Evolutionary conservation across 192 early-diverging fungal species (phyloP), one percentile per base, ranked within the genome.

Genomic region (Jimgerdemannia flammicorona): DNA sequence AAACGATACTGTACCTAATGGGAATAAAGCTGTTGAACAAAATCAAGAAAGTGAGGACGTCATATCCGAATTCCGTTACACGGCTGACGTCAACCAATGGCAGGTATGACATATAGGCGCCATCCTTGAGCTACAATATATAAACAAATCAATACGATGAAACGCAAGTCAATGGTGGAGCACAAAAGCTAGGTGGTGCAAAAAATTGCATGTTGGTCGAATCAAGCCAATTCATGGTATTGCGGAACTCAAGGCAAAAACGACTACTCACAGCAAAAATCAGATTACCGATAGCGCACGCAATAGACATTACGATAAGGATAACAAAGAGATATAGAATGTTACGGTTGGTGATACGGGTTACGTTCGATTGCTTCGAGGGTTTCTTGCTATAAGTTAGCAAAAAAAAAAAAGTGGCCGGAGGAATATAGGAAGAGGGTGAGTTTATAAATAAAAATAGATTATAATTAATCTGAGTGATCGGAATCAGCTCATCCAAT

Each of bases 21-120:
- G 98, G 98, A 82, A 99, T 99, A 83, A 99, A 87, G 84, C 96
- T 98, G 90, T 99, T 99, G 88, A 95, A 99, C 65, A 99, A 84
- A 86, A 99, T 98, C 80, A 98, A 91, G 79, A 96, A 99, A 14
- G 98, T 99, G 82, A 99, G 81, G 74, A 99, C 95, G 84, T 96
- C 95, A 66, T 86, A 89, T 70, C 93, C 92, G 81, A 99, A 91
- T 79, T 90, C 88, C 73, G 81, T 17, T 41, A 71, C 70, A 71
- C 66, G 72, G 40, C 43, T 70, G 3, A 68, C 75, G 14, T 41
- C 43, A 9, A 42, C 39, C 39, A 76, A 29, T 14, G 64, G 44
- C 49, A 90, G 78, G 71, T 92, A 88, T 69, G 80, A 43, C 59
- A 87, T 77, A 77, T 88, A 64, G 40, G 77, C 70, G 40, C 81